Conservation (phyloP, 2,329 filamentous ascomycete species). For the Cladobotryum mycophilum region DNA sequence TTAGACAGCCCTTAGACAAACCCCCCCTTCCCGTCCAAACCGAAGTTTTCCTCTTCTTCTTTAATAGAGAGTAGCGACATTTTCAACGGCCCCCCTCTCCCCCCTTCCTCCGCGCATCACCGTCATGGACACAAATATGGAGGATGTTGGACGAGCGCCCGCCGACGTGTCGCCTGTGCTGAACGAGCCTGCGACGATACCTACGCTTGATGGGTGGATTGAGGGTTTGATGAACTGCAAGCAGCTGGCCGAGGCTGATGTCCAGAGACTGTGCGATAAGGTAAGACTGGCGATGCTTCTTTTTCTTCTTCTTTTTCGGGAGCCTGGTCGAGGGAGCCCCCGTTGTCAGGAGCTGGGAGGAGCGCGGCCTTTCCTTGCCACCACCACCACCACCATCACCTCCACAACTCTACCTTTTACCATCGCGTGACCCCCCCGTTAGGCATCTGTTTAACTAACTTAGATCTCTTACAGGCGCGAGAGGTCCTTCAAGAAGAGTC, state of each 20-base stretch:
- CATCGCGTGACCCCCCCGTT: conserved; percentile 10
- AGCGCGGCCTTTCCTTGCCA: too few species aligned
- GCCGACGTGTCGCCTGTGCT: conserved; percentile 68
- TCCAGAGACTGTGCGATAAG: conserved; percentile 96
- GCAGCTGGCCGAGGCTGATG: conserved; percentile 89
- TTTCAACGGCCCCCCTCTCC: background rate
- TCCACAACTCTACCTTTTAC: background rate
- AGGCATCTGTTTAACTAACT: conserved; percentile 26
- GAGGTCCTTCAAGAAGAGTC: conserved; percentile 97
- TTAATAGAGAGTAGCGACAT: background rate
- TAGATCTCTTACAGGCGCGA: conserved; percentile 57
- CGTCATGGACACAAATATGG: conserved; percentile 95
- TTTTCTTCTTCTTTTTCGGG: background rate
- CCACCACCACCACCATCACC: too few species aligned
- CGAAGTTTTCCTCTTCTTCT: conserved; percentile 21
- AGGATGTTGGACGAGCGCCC: conserved; percentile 86
- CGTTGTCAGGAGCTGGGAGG: too few species aligned
- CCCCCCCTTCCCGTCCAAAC: conserved; percentile 5
- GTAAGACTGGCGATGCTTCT: conserved; percentile 40
- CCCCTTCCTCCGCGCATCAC: conserved; percentile 5
- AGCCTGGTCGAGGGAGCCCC: too few species aligned
- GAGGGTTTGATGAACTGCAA: conserved; percentile 98
- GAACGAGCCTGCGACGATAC: conserved; percentile 78
- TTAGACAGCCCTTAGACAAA: conserved; percentile 1
- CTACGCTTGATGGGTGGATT: conserved; percentile 95